Evolutionary conservation across 768 basidiomycete genomes (phyloP), one percentile per base, ranked within the genome.

Genomic region (Cystofilobasidium capitatum): DNA sequence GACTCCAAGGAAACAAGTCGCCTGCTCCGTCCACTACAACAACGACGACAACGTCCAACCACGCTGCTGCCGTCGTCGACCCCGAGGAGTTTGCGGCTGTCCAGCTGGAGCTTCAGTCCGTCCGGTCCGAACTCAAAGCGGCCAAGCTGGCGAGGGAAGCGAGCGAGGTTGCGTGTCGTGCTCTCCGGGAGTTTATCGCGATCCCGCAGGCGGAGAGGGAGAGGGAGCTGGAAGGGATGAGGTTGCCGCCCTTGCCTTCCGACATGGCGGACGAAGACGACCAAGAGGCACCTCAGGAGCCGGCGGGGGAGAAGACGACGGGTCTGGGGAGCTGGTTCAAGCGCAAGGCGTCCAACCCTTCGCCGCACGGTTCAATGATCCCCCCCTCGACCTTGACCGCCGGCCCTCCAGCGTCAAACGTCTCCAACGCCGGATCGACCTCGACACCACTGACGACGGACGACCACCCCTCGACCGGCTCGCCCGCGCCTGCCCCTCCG

Each of bases 121-220:
- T 66, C 0, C 55, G 37, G 26, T 13, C 22, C 3, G 55, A 66
- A 47, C 47, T 66, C 22, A 36, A 29, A 6, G 42, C 33, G 2
- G 58, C 65, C 3, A 33, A 26, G 3, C 57, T 39, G n/a, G 66
- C 66, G n/a, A 55, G 66, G 39, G 66, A 68, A 35, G 66, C 66
- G 31, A 62, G 61, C 24, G 66, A 68, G 42, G 39, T 24, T 10
- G 66, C 66, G 9, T 68, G 66, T 26, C 60, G 66, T 33, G 66
- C 66, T 14, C 42, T 68, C 20, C 37, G 66, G 33, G 66, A 68
- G 62, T 68, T 68, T 42, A 58, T 68, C 36, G 66, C 66, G 13
- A 9, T 49, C 35, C 44, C 65, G 24, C 36, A 39, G 8, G 63
- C 51, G 12, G 63, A 39, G 29, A 39, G 51, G 4, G 63, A 64